phyloP scores from a whole-genome alignment of 495 filamentous ascomycete genomes.

The Geoglossum glabrum region DNA sequence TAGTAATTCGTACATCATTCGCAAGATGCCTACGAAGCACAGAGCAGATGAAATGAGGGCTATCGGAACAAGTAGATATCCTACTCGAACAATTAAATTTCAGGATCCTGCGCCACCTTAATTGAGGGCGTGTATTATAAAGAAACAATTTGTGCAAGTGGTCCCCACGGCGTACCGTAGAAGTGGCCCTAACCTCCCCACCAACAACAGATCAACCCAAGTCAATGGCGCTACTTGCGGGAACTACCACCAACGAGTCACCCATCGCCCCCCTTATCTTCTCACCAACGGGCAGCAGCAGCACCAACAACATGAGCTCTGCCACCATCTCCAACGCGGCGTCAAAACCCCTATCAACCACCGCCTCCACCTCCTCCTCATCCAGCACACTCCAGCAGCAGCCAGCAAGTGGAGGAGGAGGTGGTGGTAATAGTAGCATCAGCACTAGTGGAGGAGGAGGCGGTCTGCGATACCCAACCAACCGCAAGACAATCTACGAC shows the following conservation, averaged over 20 bases:
- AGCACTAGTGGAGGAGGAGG: too few species aligned
- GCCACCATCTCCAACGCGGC: background rate
- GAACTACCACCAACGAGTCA: background rate
- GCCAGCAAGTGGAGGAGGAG: too few species aligned
- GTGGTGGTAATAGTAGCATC: too few species aligned
- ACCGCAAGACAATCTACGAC: constrained; percentile 95
- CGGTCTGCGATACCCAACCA: constrained; percentile 83
- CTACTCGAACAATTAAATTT: too few species aligned
- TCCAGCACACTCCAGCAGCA: constrained; percentile 17
- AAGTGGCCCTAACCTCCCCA: background rate
- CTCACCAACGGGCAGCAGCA: background rate
- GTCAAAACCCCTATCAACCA: background rate
- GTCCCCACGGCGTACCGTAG: background rate
- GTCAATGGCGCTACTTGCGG: background rate
- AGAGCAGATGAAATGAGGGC: too few species aligned
- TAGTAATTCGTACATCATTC: too few species aligned
- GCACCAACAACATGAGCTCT: background rate
- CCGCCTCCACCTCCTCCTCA: constrained; percentile 12
- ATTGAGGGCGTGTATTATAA: background rate
- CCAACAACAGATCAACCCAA: background rate
- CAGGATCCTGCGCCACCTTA: too few species aligned
- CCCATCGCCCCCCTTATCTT: background rate
- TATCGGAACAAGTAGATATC: too few species aligned
- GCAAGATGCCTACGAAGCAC: too few species aligned
- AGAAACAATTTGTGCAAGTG: background rate